Base-by-base conservation (phyloP, 441 rosid genomes). In the Sinapis alba region DNA sequence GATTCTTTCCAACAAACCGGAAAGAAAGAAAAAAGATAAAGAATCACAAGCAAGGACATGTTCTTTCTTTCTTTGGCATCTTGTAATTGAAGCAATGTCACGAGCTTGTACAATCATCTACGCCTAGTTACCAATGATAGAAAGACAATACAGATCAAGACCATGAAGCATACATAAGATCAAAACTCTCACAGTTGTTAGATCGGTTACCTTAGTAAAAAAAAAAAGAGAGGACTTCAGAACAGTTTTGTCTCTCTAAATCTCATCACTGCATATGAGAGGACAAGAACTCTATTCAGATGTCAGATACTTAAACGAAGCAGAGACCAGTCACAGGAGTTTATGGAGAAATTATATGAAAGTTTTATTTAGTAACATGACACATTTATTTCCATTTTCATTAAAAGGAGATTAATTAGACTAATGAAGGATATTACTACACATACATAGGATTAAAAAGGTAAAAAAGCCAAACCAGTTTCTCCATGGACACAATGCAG, bases 401-500 rank as follows among this genome's bases (percentile, higher is more conserved):
- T 45, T 57, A 1, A n/a, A n/a, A n/a, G n/a, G n/a, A n/a, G n/a
- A n/a, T n/a, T n/a, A n/a, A 60, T 45, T 47, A 26, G 21, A 2
- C 28, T 7, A 67, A n/a, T n/a, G n/a, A n/a, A 50, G 9, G 5
- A 59, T 5, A 24, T 57, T 20, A 74, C 2, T 28, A 28, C 34
- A 28, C 34, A 5, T 28, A 28, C 34, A 28, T 28, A 28, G 34
- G 34, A 28, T 7, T 28, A 32, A 38, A n/a, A 47, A 5, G 36
- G 64, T 16, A 34, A 53, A 61, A 34, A 64, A 51, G 60, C 45
- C 71, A 64, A 76, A 70, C 80, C 80, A 64, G 64, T 43, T 57
- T 56, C 19, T 41, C 30, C 54, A 43, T 30, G 27, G 69, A 66
- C 53, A 21, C 68, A 24, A 23, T 23, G 50, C 57, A 71, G 36